Evolutionary conservation across 2,329 filamentous ascomycete genomes (phyloP).

Genomic region (Aspergillus chevalieri): DNA sequence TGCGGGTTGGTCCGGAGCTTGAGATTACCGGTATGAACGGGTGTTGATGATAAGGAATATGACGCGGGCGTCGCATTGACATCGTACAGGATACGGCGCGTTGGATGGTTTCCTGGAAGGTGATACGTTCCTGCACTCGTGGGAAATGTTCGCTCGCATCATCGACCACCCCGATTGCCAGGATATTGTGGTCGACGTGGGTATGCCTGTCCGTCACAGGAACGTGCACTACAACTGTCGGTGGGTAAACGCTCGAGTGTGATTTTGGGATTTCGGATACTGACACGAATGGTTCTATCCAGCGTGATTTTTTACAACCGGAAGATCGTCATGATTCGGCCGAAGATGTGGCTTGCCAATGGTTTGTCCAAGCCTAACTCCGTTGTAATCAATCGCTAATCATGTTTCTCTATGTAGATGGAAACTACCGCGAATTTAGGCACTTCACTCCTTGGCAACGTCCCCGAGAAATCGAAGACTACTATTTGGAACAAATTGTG

Average conservation of each 20-base stretch:
- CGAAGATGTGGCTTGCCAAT: constrained; percentile 65
- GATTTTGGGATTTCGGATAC: not conserved
- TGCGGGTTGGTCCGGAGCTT: constrained; percentile 55
- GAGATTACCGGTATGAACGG: constrained; percentile 45
- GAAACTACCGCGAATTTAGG: constrained; percentile 57
- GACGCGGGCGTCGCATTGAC: not conserved
- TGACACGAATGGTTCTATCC: not conserved
- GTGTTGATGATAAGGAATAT: not conserved
- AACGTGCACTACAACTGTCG: constrained; percentile 62
- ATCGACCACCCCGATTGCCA: constrained; percentile 54
- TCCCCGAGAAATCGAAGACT: constrained; percentile 54
- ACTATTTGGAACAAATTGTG: constrained; percentile 56
- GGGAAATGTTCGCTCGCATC: constrained; percentile 59
- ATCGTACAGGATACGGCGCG: constrained; percentile 48
- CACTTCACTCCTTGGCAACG: constrained; percentile 61
- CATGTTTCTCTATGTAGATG: constrained; percentile 36
- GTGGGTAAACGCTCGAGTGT: constrained; percentile 3
- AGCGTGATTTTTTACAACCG: constrained; percentile 57
- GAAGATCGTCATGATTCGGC: constrained; percentile 64
- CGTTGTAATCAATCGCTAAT: constrained; percentile 2
- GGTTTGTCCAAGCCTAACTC: constrained; percentile 24
- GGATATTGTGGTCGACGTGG: constrained; percentile 62
- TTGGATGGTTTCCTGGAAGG: constrained; percentile 61
- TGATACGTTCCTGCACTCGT: constrained; percentile 54
- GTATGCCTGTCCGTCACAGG: constrained; percentile 57